These are phyloP conservation scores for Trichoderma lentiforme DNA, from an alignment of 2,329 filamentous ascomycete genomes.

Conservation along the genomic window DNA sequence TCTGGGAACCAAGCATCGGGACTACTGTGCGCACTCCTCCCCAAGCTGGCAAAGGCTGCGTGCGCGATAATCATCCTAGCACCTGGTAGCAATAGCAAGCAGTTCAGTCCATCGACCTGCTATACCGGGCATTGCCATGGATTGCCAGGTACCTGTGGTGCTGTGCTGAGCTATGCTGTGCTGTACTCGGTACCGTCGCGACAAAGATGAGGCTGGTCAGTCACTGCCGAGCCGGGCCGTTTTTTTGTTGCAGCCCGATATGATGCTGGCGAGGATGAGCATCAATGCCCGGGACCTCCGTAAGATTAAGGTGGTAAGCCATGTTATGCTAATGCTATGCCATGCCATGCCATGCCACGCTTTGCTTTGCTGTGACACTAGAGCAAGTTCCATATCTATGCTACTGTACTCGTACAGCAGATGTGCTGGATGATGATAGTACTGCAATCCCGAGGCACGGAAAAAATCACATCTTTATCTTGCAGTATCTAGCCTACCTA, in stretches of 20 bases:
- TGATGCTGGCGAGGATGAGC: background rate
- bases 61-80: slow-evolving; percentile 10
- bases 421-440: background rate
- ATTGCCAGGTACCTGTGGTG: background rate
- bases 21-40: slow-evolving; percentile 15
- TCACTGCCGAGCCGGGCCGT: slow-evolving; percentile 13
- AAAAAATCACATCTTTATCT: background rate
- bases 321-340: background rate
- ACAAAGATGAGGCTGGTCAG: background rate
- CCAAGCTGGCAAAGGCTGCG: slow-evolving; percentile 14
- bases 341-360: background rate
- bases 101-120: background rate
- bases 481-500: background rate
- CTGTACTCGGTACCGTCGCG: background rate
- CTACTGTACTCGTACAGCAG: background rate
- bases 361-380: background rate
- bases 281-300: background rate
- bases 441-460: background rate
- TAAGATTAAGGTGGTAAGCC: background rate
- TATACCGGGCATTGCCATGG: background rate
- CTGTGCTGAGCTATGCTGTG: background rate
- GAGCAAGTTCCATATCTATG: background rate
- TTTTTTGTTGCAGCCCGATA: slow-evolving; percentile 11
- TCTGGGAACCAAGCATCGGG: slow-evolving; percentile 7
- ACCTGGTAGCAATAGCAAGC: background rate